Base-by-base conservation (phyloP, 2,329 filamentous ascomycete genomes). In the Colletotrichum gloeosporioides region DNA sequence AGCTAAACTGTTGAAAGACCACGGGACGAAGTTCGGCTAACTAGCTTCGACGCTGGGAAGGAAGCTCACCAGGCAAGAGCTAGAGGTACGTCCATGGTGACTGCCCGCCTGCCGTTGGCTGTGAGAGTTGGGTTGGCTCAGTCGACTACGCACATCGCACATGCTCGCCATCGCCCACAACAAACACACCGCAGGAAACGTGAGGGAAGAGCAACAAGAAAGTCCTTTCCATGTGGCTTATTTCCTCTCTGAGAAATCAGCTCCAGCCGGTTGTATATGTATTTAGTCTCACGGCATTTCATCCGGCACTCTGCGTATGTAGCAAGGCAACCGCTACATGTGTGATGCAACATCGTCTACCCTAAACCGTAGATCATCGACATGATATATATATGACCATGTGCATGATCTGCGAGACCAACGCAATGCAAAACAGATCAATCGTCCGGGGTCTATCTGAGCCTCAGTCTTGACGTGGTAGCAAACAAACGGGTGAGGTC, bases 171-270 rank as follows among this genome's bases (percentile, higher is more conserved):
- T 53, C n/a, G 12, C n/a, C 44, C n/a, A 53, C 44, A 10, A n/a
- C 39, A 49, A 49, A 49, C 39, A 49, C 18, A n/a, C n/a, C 12
- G 44, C 44, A 3, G 44, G 44, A 22, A 25, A 53, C 8, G 44
- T 49, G 18, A 12, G n/a, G 22, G 6, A 53, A 25, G 44, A 25
- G 44, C 44, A 53, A 53, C 8, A 53, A 22, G 44, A 53, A 53
- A 53, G 0, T 25, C 3, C n/a, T 10, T 22, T 18, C 9, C 12
- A 4, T 25, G 0, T 53, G 44, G 2, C 44, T 53, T 53, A 6
- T 4, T 25, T 25, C n/a, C 22, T 53, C n/a, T 22, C 6, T 22
- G 44, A 53, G 44, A 53, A 53, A 53, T 13, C 44, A 53, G 44
- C n/a, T 53, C 10, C 12, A 25, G 10, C 44, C 44, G 44, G 6